Base-by-base conservation (phyloP, 2,329 filamentous ascomycete genomes). In the Fusarium sp. region DNA sequence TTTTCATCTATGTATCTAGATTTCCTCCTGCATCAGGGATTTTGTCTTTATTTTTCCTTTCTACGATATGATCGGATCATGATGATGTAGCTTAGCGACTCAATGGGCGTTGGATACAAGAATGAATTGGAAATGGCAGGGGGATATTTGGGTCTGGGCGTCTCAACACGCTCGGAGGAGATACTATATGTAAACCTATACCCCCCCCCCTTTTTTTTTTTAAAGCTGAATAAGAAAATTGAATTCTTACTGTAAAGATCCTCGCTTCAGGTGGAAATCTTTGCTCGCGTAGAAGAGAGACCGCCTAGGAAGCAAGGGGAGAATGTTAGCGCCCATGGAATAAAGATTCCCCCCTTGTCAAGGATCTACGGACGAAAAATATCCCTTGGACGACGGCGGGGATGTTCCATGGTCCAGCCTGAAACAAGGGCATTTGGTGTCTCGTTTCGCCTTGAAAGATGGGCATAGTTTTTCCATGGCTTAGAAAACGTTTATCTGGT, bases 341-440 rank as follows among this genome's bases (percentile, higher is more conserved):
- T 61, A 61, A 48, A 54, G 48, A 29, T 31, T 14, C 4, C 48
- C 48, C 27, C 48, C 48, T 18, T 54, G 48, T 54, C 61, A 52
- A 58, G 59, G 64, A 50, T 24, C 45, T 45, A 59, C 50, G 57
- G 57, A 73, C 37, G 48, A 58, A 65, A 52, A 54, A 24, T 45
- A 48, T 58, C 27, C 41, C 57, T 60, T 64, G 58, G 70, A 45
- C 6, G n/a, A 52, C 45, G 45, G 45, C 45, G 45, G n/a, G n/a
- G n/a, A n/a, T n/a, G n/a, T n/a, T n/a, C n/a, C n/a, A n/a, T n/a
- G n/a, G n/a, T n/a, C n/a, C n/a, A n/a, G 65, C 72, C 72, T 75
- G 73, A 75, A 75, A 75, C 73, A 67, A 65, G 41, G 63, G 60
- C n/a, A n/a, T n/a, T n/a, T n/a, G n/a, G n/a, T 72, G 72, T 72